Base-by-base conservation (phyloP, 2,329 filamentous ascomycete species). In the Orbilia javanica region DNA sequence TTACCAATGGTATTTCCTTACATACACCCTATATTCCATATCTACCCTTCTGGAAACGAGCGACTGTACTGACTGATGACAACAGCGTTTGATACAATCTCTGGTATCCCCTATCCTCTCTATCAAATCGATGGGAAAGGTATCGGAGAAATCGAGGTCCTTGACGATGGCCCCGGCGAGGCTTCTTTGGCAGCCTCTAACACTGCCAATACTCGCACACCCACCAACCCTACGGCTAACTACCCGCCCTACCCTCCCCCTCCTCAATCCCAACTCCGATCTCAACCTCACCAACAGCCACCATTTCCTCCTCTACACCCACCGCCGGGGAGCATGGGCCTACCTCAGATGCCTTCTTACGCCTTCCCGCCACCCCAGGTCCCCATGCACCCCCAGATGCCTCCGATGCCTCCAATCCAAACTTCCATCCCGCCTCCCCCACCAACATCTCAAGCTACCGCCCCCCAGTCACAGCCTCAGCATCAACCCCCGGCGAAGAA, bases 1-100 rank as follows among this genome's bases (percentile, higher is more conserved):
- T 96, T 65, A 88, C 88, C 71, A 89, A 96, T 85, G 93, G 92
- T 93, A 85, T 76, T 87, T 25, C 29, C n/a, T n/a, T n/a, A n/a
- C n/a, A n/a, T 18, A 5, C 15, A 34, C n/a, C n/a, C 15, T 18
- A 2, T 8, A 82, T 15, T 22, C 31, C 31, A 0, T 64, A 25
- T 34, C 29, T 25, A 10, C 1, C 55, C 22, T 52, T 62, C 18
- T 42, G 13, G 8, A 4, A 44, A 71, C 63, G 13, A 55, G n/a
- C 1, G 11, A 4, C 42, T n/a, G 7, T 42, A 83, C 57, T 81
- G 86, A 72, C 68, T 42, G 4, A 80, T 80, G 29, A 39, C 82
- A 36, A 34, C 10, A 86, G 87, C 89, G 39, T 87, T 89, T 80
- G 86, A 87, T 79, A 84, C 88, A 3, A 87, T 85, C 80, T 88